Evolutionary conservation across 192 early-diverging fungal genomes (phyloP).

Genomic region (Entomortierella lignicola): DNA sequence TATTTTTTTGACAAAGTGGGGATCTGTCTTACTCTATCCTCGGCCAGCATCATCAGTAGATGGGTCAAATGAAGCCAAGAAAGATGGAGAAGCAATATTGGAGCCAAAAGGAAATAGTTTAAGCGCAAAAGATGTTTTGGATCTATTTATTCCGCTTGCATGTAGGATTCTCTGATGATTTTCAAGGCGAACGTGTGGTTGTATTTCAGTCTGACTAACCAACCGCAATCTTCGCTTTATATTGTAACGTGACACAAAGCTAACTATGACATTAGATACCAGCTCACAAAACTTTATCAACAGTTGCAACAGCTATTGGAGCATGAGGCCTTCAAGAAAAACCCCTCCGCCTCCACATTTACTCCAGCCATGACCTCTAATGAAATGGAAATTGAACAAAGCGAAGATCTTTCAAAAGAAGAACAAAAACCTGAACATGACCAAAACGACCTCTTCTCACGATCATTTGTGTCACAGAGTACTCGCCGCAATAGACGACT

Average conservation of each 20-base stretch:
- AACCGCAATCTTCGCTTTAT: background rate
- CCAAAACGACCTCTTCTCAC: conserved; percentile 38
- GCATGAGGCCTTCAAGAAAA: conserved; percentile 10
- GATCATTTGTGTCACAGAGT: conserved; percentile 22
- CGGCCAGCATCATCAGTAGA: conserved; percentile 1
- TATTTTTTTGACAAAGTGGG: conserved; percentile 49
- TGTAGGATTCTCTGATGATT: background rate
- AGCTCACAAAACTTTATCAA: conserved; percentile 31
- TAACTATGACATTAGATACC: conserved; percentile 36
- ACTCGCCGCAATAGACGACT: conserved; percentile 42
- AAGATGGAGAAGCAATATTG: background rate
- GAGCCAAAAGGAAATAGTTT: background rate
- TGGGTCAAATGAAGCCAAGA: background rate
- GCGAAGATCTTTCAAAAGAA: conserved; percentile 2
- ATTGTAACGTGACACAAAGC: conserved; percentile 1
- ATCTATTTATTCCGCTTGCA: conserved; percentile 38
- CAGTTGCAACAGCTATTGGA: conserved; percentile 37
- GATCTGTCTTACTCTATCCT: conserved; percentile 48
- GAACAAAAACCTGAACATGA: conserved; percentile 20
- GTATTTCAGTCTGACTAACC: background rate
- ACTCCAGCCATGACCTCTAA: background rate
- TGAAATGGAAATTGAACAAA: conserved; percentile 12
- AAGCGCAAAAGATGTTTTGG: conserved; percentile 23
- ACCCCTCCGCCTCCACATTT: background rate
- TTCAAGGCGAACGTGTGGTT: background rate